Evolutionary conservation across 2,329 filamentous ascomycete genomes (phyloP).

Genomic region (Trichocomaceae sp.): DNA sequence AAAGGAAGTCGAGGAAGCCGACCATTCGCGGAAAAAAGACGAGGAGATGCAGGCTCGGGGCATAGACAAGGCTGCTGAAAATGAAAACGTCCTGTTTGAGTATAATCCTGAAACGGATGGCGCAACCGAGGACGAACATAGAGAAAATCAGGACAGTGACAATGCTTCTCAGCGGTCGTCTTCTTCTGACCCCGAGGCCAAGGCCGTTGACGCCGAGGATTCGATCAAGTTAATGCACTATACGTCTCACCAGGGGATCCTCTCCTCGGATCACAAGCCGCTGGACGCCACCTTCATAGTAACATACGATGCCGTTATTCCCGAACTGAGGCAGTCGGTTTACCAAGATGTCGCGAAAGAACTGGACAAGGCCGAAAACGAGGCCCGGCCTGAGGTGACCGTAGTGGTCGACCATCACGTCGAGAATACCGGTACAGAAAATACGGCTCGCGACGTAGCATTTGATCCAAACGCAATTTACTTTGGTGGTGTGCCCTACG

Average conservation of each 20-base stretch:
- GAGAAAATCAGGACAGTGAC: slow-evolving; percentile 58
- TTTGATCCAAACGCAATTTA: slow-evolving; percentile 55
- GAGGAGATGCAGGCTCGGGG: slow-evolving; percentile 79
- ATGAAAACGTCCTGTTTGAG: slow-evolving; percentile 80
- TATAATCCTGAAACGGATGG: slow-evolving; percentile 80
- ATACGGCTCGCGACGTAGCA: slow-evolving; percentile 25
- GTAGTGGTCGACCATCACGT: slow-evolving; percentile 64
- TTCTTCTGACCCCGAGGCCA: slow-evolving; percentile 34
- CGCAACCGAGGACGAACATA: slow-evolving; percentile 53
- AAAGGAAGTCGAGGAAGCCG: slow-evolving; percentile 55
- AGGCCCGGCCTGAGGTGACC: slow-evolving; percentile 73
- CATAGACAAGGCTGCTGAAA: slow-evolving; percentile 63
- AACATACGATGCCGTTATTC: slow-evolving; percentile 78
- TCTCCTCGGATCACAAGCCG: slow-evolving; percentile 94
- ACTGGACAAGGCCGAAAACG: slow-evolving; percentile 85
- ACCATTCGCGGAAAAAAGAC: slow-evolving; percentile 63
- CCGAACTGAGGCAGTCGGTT: slow-evolving; percentile 73
- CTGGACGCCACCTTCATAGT: slow-evolving; percentile 75
- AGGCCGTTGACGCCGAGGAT: slow-evolving; percentile 39
- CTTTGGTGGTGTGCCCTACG: slow-evolving; percentile 69
- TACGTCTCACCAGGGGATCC: slow-evolving; percentile 77
- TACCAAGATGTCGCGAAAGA: slow-evolving; percentile 83
- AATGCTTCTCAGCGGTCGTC: slow-evolving; percentile 26
- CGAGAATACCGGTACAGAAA: slow-evolving; percentile 29
- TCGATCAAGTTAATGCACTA: slow-evolving; percentile 60